Evolutionary conservation across 2,329 filamentous ascomycete species (phyloP).

Genomic region (Fusarium torreyae): DNA sequence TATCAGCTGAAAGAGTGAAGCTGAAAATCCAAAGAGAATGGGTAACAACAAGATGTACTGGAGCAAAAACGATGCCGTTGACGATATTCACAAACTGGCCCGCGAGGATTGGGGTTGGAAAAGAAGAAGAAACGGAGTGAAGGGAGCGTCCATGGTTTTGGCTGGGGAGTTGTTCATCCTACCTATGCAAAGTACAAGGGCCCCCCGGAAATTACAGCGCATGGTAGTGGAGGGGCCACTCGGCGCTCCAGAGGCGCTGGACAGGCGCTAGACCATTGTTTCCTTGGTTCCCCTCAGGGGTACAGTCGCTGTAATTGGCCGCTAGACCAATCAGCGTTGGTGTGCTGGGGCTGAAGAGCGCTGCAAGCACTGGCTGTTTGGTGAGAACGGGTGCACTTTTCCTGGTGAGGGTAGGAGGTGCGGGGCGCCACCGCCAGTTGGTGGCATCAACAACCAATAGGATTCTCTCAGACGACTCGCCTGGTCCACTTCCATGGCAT

Average conservation of each 20-base stretch:
- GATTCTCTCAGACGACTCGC: too few relatives aligned
- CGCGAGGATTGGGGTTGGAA: slow-evolving; percentile 48
- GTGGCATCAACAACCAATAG: slow-evolving; percentile 30
- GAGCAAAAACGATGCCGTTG: slow-evolving; percentile 48
- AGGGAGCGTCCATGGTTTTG: slow-evolving; percentile 34
- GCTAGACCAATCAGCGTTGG: slow-evolving; percentile 29
- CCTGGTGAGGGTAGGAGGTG: slow-evolving; percentile 23
- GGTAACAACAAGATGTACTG: slow-evolving; percentile 46
- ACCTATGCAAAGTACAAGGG: too few relatives aligned
- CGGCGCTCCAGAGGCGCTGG: slow-evolving; percentile 40
- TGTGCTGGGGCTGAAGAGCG: slow-evolving; percentile 13
- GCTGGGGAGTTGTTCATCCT: slow-evolving; percentile 23
- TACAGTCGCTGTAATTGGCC: slow-evolving; percentile 45
- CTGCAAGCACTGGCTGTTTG: too few relatives aligned
- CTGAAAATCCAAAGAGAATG: slow-evolving; percentile 54
- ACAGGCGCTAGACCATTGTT: slow-evolving; percentile 38
- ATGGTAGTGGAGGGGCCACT: slow-evolving; percentile 11
- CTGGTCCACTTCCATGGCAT: slow-evolving; percentile 26
- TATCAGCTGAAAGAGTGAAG: slow-evolving; percentile 62
- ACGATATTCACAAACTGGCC: slow-evolving; percentile 47
- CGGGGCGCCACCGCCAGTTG: slow-evolving; percentile 38
- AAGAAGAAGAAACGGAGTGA: slow-evolving; percentile 39
- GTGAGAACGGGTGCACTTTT: slow-evolving; percentile 21
- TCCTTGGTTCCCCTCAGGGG: slow-evolving; percentile 43
- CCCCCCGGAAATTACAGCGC: too few relatives aligned